These are phyloP conservation scores for Aspergillus niger DNA, from an alignment of 2,329 filamentous ascomycete species.

Conservation along the genomic window DNA sequence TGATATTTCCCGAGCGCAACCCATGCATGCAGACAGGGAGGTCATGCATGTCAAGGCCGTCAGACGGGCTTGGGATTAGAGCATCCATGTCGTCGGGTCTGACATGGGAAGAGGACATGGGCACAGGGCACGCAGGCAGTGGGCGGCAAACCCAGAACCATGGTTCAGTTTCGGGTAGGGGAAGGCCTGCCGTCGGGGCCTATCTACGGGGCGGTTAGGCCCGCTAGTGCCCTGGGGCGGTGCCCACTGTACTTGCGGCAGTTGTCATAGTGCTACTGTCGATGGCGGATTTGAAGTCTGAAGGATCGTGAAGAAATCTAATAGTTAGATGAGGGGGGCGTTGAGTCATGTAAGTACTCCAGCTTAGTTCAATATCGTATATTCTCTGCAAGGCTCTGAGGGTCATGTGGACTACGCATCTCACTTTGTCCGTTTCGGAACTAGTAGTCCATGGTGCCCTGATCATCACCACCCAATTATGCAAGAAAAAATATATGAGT, in stretches of 20 bases:
- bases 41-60: constrained; percentile 26
- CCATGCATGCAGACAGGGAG: constrained; percentile 19
- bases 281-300: background rate
- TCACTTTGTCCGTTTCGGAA: too few species aligned
- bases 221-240: constrained; percentile 25
- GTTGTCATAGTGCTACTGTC: background rate
- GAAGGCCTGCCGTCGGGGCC: constrained; percentile 19
- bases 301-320: background rate
- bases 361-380: too few species aligned
- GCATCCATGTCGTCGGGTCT: constrained; percentile 33
- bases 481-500: background rate
- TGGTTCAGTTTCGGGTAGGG: constrained; percentile 37
- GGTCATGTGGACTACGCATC: too few species aligned
- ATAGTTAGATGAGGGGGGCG: too few species aligned
- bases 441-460: too few species aligned
- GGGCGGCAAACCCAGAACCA: constrained; percentile 37
- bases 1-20: constrained; percentile 6
- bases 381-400: too few species aligned
- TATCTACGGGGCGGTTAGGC: constrained; percentile 25
- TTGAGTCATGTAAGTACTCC: too few species aligned
- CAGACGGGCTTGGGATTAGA: constrained; percentile 13
- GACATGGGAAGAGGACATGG: constrained; percentile 8
- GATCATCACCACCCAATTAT: background rate
- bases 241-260: background rate
- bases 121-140: constrained; percentile 14